Evolutionary conservation across 1,139 yeast genomes (phyloP).

Genomic region (Debaryomycetaceae sp.): DNA sequence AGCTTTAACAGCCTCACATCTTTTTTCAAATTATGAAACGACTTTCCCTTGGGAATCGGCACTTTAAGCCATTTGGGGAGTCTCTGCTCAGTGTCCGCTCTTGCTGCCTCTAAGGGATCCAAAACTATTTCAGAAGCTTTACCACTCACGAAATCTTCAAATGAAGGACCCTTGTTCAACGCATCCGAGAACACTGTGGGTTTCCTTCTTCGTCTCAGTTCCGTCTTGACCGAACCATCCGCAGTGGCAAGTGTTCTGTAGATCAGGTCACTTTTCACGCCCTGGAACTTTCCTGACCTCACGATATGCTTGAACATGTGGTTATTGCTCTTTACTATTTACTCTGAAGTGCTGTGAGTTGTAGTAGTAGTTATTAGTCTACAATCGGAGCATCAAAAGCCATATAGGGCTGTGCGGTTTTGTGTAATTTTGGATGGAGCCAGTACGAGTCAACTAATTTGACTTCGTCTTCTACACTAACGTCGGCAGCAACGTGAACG

Average conservation of each 20-base stretch:
- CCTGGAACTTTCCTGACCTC: background rate
- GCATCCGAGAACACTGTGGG: slow-evolving; percentile 66
- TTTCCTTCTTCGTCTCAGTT: slow-evolving; percentile 35
- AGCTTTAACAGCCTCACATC: slow-evolving; percentile 86
- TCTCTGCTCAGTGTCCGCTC: slow-evolving; percentile 59
- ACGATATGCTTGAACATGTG: background rate
- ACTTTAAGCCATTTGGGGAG: slow-evolving; percentile 94
- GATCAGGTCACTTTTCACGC: background rate
- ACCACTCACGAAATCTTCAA: slow-evolving; percentile 85
- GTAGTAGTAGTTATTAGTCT: background rate
- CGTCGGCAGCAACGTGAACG: background rate
- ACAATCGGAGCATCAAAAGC: background rate
- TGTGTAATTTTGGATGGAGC: background rate
- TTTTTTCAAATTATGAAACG: slow-evolving; percentile 72
- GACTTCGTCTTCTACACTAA: background rate
- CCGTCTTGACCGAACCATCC: slow-evolving; percentile 4
- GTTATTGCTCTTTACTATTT: background rate
- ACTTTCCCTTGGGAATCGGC: slow-evolving; percentile 89
- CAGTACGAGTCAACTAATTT: background rate
- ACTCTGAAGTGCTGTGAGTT: background rate
- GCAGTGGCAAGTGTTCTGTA: slow-evolving; percentile 12
- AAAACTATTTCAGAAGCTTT: slow-evolving; percentile 62
- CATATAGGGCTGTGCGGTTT: background rate
- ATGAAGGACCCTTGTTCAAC: slow-evolving; percentile 84
- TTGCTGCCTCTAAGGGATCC: slow-evolving; percentile 70